A percentile compares a stretch with the other conserved stretches of the same genome.
These are phyloP conservation scores for Eucalyptus microcorys DNA, from an alignment of 345 rosid species.

Conservation along the genomic window DNA sequence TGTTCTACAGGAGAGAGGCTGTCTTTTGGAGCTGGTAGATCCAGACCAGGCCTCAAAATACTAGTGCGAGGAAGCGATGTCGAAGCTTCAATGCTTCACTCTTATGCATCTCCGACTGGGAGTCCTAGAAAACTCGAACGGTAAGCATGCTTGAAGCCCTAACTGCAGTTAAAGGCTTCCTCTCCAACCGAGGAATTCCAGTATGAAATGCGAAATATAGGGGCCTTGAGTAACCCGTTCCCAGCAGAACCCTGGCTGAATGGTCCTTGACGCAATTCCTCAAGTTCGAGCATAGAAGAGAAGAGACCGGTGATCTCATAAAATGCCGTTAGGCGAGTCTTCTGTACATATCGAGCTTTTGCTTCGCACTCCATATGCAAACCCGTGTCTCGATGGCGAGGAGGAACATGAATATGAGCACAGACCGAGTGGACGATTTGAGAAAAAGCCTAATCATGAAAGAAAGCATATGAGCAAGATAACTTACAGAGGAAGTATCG, in stretches of 20 bases:
- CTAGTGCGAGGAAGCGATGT: constrained; percentile 52
- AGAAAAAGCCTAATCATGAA: neutral
- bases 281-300: constrained; percentile 12
- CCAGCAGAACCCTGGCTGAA: constrained; percentile 49
- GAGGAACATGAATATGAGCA: neutral
- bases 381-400: neutral
- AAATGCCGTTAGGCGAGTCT: neutral
- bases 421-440: neutral
- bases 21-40: constrained; percentile 48
- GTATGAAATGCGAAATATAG: constrained; percentile 45
- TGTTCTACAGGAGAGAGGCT: constrained; percentile 60
- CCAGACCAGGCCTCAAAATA: constrained; percentile 34
- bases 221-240: constrained; percentile 55
- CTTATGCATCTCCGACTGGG: constrained; percentile 58
- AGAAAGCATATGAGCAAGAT: neutral
- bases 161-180: constrained; percentile 52
- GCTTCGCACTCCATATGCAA: neutral
- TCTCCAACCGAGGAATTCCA: constrained; percentile 59
- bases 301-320: neutral
- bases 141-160: constrained; percentile 74
- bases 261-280: constrained; percentile 11
- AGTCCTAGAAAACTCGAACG: constrained; percentile 76
- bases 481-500: neutral
- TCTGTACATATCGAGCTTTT: neutral
- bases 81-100: constrained; percentile 69